phyloP scores from a whole-genome alignment of 2,329 filamentous ascomycete genomes.

The Paecilomyces dactylethromorphus region DNA sequence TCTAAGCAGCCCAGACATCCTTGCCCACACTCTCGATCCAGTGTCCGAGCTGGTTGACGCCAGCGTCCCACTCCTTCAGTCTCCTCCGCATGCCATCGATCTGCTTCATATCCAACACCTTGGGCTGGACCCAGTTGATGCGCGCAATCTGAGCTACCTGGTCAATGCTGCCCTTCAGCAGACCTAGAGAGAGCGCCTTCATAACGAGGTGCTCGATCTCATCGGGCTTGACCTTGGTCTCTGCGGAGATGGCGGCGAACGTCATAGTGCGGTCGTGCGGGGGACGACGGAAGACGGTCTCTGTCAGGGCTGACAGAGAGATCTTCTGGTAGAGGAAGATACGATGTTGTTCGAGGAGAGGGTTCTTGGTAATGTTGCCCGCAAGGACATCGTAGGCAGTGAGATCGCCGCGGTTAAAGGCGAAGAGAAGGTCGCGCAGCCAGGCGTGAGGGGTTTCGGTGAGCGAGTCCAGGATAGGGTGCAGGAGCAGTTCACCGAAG shows the following conservation, averaged over 20 bases:
- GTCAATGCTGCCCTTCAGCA: slow-evolving; percentile 88
- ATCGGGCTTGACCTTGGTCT: slow-evolving; percentile 84
- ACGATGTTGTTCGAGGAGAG: slow-evolving; percentile 70
- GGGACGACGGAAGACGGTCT: slow-evolving; percentile 90
- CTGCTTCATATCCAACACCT: slow-evolving; percentile 92
- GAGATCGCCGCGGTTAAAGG: slow-evolving; percentile 94
- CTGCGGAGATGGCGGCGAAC: slow-evolving; percentile 77
- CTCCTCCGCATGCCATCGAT: slow-evolving; percentile 86
- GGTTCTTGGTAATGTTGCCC: slow-evolving; percentile 72
- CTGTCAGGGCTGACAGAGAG: slow-evolving; percentile 89
- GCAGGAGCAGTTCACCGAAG: slow-evolving; percentile 96
- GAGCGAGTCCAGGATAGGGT: slow-evolving; percentile 87
- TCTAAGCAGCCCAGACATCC: slow-evolving; percentile 86
- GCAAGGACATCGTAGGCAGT: slow-evolving; percentile 77
- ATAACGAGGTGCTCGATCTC: slow-evolving; percentile 98
- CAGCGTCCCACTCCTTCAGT: slow-evolving; percentile 89
- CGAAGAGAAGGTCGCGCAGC: slow-evolving; percentile 92
- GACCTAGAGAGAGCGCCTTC: slow-evolving; percentile 93
- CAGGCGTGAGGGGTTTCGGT: slow-evolving; percentile 69
- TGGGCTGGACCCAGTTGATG: slow-evolving; percentile 98
- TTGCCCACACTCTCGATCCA: slow-evolving; percentile 93
- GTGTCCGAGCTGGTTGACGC: slow-evolving; percentile 91
- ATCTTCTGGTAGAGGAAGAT: slow-evolving; percentile 94
- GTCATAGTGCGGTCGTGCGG: slow-evolving; percentile 94
- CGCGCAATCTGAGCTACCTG: slow-evolving; percentile 90